phyloP scores from a whole-genome alignment of 176 grass and related monocot species.

The Phyllostachys edulis region DNA sequence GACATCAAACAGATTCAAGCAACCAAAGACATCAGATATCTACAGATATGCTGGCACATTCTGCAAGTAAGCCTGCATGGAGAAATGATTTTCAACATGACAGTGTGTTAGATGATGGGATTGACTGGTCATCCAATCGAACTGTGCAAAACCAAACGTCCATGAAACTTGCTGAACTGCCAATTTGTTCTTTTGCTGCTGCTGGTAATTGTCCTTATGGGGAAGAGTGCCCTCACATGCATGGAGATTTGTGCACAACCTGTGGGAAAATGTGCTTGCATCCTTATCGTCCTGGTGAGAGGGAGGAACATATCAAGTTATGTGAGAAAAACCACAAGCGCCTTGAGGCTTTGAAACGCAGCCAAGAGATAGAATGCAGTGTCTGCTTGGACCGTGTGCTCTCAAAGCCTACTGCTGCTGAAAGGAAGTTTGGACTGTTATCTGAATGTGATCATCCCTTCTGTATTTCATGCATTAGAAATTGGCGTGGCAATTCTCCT shows the following conservation, averaged over 20 bases:
- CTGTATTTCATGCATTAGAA: constrained; percentile 90
- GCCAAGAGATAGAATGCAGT: constrained; percentile 95
- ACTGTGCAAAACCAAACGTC: constrained; percentile 21
- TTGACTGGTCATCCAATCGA: constrained; percentile 36
- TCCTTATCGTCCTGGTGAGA: constrained; percentile 78
- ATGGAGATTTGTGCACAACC: constrained; percentile 69
- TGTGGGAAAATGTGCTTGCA: constrained; percentile 88
- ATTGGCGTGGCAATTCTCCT: constrained; percentile 93
- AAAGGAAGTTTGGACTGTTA: constrained; percentile 91
- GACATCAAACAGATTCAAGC: constrained; percentile 41
- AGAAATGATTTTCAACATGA: constrained; percentile 45
- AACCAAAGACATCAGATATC: constrained; percentile 37
- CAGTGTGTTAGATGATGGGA: constrained; percentile 35
- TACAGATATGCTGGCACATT: constrained; percentile 13
- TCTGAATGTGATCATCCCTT: constrained; percentile 97
- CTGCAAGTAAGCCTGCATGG: constrained; percentile 51
- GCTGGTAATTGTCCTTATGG: constrained; percentile 86
- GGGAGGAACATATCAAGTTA: constrained; percentile 74
- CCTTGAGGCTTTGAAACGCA: constrained; percentile 76
- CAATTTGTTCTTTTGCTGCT: constrained; percentile 96
- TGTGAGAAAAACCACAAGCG: constrained; percentile 85
- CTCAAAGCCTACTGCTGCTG: constrained; percentile 81
- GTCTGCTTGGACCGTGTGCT: constrained; percentile 92
- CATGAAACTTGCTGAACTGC: constrained; percentile 48
- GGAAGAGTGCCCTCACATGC: constrained; percentile 67